Evolutionary conservation across 164 flowering plant genomes (phyloP).

Genomic region (Euptelea pleiosperma): DNA sequence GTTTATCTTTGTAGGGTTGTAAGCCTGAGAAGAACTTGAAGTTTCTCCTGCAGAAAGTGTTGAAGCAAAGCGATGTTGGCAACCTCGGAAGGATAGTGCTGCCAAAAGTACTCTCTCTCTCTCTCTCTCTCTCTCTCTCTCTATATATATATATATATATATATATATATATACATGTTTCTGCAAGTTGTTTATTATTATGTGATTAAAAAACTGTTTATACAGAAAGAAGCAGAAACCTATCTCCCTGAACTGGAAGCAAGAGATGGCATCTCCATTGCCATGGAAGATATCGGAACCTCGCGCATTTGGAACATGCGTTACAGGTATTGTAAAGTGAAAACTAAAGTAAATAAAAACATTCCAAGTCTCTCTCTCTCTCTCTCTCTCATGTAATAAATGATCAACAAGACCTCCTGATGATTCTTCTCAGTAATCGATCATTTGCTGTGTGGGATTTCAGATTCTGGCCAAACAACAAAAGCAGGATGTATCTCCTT

Average conservation of each 20-base stretch:
- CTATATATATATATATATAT: too few relatives aligned
- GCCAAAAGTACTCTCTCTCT: slow-evolving; percentile 61
- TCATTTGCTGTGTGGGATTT: slow-evolving; percentile 16
- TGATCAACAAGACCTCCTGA: neutral
- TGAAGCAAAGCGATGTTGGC: slow-evolving; percentile 99
- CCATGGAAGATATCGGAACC: slow-evolving; percentile 97
- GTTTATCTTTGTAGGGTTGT: slow-evolving; percentile 49
- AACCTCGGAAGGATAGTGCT: slow-evolving; percentile 98
- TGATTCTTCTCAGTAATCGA: neutral
- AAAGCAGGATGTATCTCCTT: slow-evolving; percentile 98
- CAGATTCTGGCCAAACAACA: slow-evolving; percentile 99
- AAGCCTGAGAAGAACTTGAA: slow-evolving; percentile 87
- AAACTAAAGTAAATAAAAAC: neutral
- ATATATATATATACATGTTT: neutral
- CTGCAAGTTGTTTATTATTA: neutral
- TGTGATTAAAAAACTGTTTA: slow-evolving; percentile 1
- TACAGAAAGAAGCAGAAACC: slow-evolving; percentile 94
- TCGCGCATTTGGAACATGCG: slow-evolving; percentile 98
- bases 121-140: neutral
- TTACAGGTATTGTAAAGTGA: slow-evolving; percentile 81
- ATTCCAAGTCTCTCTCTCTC: neutral
- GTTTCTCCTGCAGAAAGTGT: slow-evolving; percentile 88
- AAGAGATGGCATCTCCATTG: slow-evolving; percentile 89
- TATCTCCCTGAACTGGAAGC: slow-evolving; percentile 91
- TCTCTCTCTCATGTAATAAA: neutral